Base-by-base conservation (phyloP, 2,329 filamentous ascomycete genomes). In the Sclerotinia minor region DNA sequence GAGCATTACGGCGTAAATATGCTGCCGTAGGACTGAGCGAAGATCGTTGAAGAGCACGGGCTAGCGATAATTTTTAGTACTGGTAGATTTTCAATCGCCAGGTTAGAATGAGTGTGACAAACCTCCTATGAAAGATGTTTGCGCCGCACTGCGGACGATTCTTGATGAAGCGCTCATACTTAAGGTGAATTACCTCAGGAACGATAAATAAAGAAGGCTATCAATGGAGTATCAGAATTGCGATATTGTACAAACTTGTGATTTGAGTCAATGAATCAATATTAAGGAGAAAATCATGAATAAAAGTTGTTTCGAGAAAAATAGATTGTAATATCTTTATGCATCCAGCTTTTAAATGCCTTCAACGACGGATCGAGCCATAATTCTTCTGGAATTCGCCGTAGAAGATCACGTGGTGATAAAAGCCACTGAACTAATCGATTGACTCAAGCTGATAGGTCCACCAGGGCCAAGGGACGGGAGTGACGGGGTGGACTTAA, bases 151-250 rank as follows among this genome's bases (percentile, higher is more conserved):
- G 70, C 76, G 77, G 72, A 77, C 76, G 49, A 78, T 68, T 73
- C 76, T 75, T 38, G 77, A 75, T 64, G 77, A 76, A 71, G 75
- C 73, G 69, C 76, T 78, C 77, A 78, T 78, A 45, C 21, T 52
- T 41, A 38, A 64, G 59, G 66, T 41, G 53, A 65, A 49, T 57
- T 32, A 45, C 44, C 52, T 64, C 11, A 24, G 44, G 17, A 47
- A 55, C 29, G 26, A 63, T 63, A 15, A 54, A 57, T 38, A 52
- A 53, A 26, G 26, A 60, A 58, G 44, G n/a, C 38, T 63, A 49
- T 67, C 38, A 63, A 67, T 13, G 24, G 49, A 54, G 24, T 60
- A 52, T 47, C 26, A 24, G 32, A 63, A 35, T 29, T 19, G 65
- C 50, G 47, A 17, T 53, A 63, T 49, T 19, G n/a, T 24, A 47